Base-by-base conservation (phyloP, 768 basidiomycete species). In the Crepidotus variabilis region DNA sequence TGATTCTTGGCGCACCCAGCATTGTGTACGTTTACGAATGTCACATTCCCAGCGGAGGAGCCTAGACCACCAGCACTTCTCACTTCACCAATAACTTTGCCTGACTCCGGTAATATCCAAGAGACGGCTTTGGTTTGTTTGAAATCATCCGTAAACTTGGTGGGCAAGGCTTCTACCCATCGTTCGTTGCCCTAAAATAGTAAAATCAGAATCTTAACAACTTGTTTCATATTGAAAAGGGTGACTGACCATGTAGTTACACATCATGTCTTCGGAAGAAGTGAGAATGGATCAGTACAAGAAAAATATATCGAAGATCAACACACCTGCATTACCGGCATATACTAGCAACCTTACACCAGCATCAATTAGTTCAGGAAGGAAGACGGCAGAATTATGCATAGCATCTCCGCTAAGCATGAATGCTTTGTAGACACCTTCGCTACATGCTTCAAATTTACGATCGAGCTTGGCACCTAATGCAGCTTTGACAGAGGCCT, bases 311-410 rank as follows among this genome's bases (percentile, higher is more conserved):
- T 6, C 2, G 55, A 54, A 13, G 35, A 18, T 9, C 35, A 5
- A 18, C 83, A 59, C 61, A 87, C 88, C 77, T 63, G 90, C 89
- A 60, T 89, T 87, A n/a, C 90, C 94, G 57, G 94, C 93, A 66
- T 97, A 98, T 36, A 98, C 85, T 24, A 98, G 73, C 47, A 99
- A 72, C 54, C 92, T 76, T 35, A 99, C 78, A 4, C 94, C 95
- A 39, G 85, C 82, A 50, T 93, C 81, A 45, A 99, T 75, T 33
- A 99, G 77, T 43, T 89, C 85, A 1, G 91, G 87, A 11, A 98
- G 76, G 8, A 97, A 77, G 24, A 72, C 70, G 0, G 92, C 90
- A 32, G 86, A 85, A 69, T 97, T 88, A 66, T 87, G 91, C 79
- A 90, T 84, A 8, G 85, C 84, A 66, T 98, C 96, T 23, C 96